Base-by-base conservation (phyloP, 1,284 basidiomycete genomes). In the Tilletia indica region DNA sequence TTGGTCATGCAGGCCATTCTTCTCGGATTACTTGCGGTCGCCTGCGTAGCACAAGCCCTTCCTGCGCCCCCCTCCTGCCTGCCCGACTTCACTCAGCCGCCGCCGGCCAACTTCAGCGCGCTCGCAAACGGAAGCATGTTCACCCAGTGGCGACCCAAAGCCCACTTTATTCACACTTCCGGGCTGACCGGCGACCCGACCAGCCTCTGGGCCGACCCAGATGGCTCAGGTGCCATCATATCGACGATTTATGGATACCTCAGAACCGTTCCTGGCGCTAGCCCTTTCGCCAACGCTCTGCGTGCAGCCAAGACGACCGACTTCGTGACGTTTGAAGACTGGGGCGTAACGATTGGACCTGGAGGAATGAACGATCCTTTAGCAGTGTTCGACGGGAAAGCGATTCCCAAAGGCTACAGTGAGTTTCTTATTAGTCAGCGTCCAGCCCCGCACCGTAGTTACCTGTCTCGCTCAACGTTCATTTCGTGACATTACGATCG, bases 111-210 rank as follows among this genome's bases (percentile, higher is more conserved):
- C 70, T 70, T 76, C 71, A 70, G 68, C 4, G 38, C 25, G 42
- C 72, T 72, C 48, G 56, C 72, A n/a, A 74, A 74, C 67, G 70
- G 70, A n/a, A 68, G 63, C 9, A 71, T 76, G 31, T 76, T 73
- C 71, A 64, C 69, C 63, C 74, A 76, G 69, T 76, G 74, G 74
- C 71, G 74, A 19, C 74, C 73, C 1, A 56, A 48, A 3, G 71
- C 74, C 3, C 74, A 76, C 70, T 76, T 74, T 47, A 72, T 76
- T 34, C 72, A 76, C 54, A 72, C 74, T 1, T 71, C 71, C n/a
- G 68, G 74, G 34, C 71, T 74, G 25, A 69, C 73, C n/a, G 74
- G 74, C 14, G 74, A 76, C 48, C 72, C 74, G 0, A 76, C 74
- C 25, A 71, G 71, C 12, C 73, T 76, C 63, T 76, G 74, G 74